Percentiles rank a stretch among this genome's conserved stretches.
Evolutionary conservation across 2,329 filamentous ascomycete genomes (phyloP).

Genomic region (Verticillium isaacii): DNA sequence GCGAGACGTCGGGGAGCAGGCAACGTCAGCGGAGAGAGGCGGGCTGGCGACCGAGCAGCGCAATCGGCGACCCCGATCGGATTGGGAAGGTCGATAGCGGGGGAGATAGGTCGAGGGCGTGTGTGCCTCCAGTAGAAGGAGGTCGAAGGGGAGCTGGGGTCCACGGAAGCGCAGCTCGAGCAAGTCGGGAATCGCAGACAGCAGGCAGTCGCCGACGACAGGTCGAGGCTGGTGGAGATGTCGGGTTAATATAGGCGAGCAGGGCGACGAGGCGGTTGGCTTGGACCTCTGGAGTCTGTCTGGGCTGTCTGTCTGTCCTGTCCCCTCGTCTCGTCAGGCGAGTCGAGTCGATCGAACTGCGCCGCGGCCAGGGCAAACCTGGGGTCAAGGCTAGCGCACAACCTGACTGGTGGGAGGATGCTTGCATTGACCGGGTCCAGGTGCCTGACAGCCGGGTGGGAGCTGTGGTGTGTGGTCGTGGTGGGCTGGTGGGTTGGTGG

Average conservation of each 20-base stretch:
- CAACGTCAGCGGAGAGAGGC: background rate
- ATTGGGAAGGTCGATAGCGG: background rate
- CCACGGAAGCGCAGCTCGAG: background rate
- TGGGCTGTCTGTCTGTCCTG: background rate
- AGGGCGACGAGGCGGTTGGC: background rate
- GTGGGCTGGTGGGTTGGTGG: background rate
- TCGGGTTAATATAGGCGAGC: background rate
- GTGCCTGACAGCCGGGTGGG: conserved; percentile 2
- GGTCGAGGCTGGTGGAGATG: background rate
- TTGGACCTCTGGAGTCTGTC: background rate
- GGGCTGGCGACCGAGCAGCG: background rate
- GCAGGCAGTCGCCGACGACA: background rate
- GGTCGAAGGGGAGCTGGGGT: background rate
- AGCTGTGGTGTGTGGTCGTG: background rate
- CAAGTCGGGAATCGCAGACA: background rate
- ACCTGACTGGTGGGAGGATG: background rate
- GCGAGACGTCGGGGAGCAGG: background rate
- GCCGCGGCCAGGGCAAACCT: background rate
- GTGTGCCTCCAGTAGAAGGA: background rate
- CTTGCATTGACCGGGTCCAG: background rate
- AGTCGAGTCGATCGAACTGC: background rate
- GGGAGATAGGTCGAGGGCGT: background rate
- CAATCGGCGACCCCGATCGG: background rate
- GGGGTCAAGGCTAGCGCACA: background rate
- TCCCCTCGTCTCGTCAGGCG: background rate